These are phyloP conservation scores for Russula brevipes DNA, from an alignment of 768 basidiomycete species.

Conservation along the genomic window DNA sequence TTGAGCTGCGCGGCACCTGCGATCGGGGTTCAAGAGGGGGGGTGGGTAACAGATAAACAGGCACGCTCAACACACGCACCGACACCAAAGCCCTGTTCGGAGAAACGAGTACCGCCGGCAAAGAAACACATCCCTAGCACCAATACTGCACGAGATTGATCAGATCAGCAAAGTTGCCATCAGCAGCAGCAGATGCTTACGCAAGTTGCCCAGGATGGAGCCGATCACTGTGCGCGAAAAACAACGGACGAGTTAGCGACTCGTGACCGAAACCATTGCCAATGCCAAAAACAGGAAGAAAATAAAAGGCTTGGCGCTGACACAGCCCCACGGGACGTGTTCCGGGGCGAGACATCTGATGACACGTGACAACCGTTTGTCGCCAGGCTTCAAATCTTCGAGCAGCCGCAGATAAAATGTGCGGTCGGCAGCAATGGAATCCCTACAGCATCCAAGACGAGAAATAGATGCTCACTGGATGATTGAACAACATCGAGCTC, in stretches of 20 bases:
- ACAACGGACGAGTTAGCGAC: not conserved
- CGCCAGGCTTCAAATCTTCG: no score
- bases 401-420: no score
- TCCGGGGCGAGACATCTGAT: not conserved
- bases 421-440: no score
- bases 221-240: slow-evolving; percentile 37
- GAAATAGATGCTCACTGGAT: slow-evolving; percentile 33
- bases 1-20: slow-evolving; percentile 62
- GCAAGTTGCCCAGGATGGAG: slow-evolving; percentile 43
- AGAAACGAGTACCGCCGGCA: slow-evolving; percentile 71
- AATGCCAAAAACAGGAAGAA: not conserved
- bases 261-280: not conserved
- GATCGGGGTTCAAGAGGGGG: not conserved
- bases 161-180: not conserved
- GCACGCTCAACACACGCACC: slow-evolving; percentile 42
- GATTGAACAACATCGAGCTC: slow-evolving; percentile 43
- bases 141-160: slow-evolving; percentile 47
- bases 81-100: slow-evolving; percentile 75
- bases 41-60: not conserved
- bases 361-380: no score
- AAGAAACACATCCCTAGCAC: slow-evolving; percentile 88
- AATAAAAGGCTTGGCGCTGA: not conserved
- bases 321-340: not conserved
- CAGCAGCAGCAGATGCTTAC: slow-evolving; percentile 32
- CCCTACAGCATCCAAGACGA: no score